Base-by-base conservation (phyloP, 1,139 yeast genomes). In the Geotrichum klebahnii region DNA sequence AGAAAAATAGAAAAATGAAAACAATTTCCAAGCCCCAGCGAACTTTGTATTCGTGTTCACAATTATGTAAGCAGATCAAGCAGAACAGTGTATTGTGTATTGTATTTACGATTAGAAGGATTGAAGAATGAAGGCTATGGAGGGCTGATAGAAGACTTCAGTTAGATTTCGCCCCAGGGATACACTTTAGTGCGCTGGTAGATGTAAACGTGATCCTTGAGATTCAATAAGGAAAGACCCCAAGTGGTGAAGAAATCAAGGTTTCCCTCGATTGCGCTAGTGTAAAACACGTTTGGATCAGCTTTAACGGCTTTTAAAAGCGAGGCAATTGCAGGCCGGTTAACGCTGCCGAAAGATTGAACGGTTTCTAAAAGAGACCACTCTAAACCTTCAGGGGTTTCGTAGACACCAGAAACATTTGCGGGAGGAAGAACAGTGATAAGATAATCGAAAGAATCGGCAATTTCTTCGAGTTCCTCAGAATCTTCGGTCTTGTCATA, bases 401-500 rank as follows among this genome's bases (percentile, higher is more conserved):
- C 55, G 22, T 57, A 54, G 9, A 50, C 42, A 1, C 57, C 44
- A 3, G 62, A 43, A 42, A 70, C 63, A 26, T 64, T 59, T 10
- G 10, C 31, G 1, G 54, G 54, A 5, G 48, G 34, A 3, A 40
- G 44, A 33, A 76, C 80, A 6, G 85, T 75, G 43, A 89, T 77
- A 45, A 86, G 69, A 55, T 76, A 79, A 57, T 84, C 81, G 59
- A 83, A 78, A 0, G 72, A 57, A 12, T 73, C 68, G 86, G 89
- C 82, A 9, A 72, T 58, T 1, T 61, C 58, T 12, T 61, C 57
- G 37, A 82, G 65, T 3, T 61, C 66, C 0, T 59, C 60, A 1
- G 58, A 58, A 44, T 75, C 71, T 63, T 90, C 97, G 0, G 90
- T 78, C 62, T 84, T 87, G 66, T 89, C 96, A 63, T 87, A 90